A percentile compares a stretch with the other conserved stretches of the same genome.
Conservation (phyloP, 495 filamentous ascomycete genomes). For the Rhizodiscina lignyota region DNA sequence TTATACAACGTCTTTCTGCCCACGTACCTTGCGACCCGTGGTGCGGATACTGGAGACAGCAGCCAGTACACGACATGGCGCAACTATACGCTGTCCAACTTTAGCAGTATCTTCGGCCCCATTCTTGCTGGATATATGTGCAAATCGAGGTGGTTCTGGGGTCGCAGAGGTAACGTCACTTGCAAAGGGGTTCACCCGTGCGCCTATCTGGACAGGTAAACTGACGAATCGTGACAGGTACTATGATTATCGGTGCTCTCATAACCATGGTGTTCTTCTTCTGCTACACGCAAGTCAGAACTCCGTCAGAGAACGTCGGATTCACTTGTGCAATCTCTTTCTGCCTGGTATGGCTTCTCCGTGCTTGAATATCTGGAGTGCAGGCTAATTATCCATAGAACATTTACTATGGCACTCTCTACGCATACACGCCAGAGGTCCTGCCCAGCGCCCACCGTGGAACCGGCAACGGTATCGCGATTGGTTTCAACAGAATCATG, state of each 20-base stretch:
- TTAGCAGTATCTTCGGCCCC: slow-evolving; percentile 47
- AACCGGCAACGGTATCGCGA: slow-evolving; percentile 53
- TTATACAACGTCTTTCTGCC: slow-evolving; percentile 31
- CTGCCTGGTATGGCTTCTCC: too few species aligned
- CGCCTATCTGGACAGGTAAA: too few species aligned
- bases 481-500: slow-evolving; percentile 54
- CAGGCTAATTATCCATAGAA: slow-evolving; percentile 21
- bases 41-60: slow-evolving; percentile 27
- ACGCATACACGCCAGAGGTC: slow-evolving; percentile 43
- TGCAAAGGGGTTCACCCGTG: too few species aligned
- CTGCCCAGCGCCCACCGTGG: slow-evolving; percentile 52
- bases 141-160: slow-evolving; percentile 34
- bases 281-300: slow-evolving; percentile 47
- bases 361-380: too few species aligned
- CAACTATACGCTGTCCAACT: slow-evolving; percentile 53
- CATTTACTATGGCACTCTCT: slow-evolving; percentile 57
- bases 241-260: slow-evolving; percentile 33
- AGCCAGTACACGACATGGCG: slow-evolving; percentile 44
- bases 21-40: slow-evolving; percentile 28
- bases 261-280: slow-evolving; percentile 48
- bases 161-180: too few species aligned
- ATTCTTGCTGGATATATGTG: slow-evolving; percentile 49
- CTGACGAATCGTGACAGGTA: too few species aligned
- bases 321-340: slow-evolving; percentile 52
- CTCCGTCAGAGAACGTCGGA: slow-evolving; percentile 38